Base-by-base conservation (phyloP, 805 yeast genomes). In the Cyberlindnera amylophila region DNA sequence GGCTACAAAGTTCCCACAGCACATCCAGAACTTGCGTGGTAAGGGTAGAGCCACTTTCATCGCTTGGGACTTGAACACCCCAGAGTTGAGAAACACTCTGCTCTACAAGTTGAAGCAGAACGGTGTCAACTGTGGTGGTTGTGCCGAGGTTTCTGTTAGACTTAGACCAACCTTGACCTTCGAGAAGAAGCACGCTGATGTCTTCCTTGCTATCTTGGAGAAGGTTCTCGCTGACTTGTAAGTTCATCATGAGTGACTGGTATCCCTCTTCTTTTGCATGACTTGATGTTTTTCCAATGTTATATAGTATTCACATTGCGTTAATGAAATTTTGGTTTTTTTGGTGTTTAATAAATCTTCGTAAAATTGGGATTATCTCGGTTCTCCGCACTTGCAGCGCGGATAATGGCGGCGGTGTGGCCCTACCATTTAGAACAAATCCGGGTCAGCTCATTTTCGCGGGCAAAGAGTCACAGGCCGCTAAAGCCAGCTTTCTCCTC, bases 101-200 rank as follows among this genome's bases (percentile, higher is more conserved):
- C 65, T 83, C 56, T 53, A 51, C 47, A 78, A 74, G 49, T 71
- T 82, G 75, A 81, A 78, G 67, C 58, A 65, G 36, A 71, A 61
- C 38, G 95, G 95, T 64, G 73, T 84, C 49, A 86, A 86, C 64
- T 75, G 84, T 59, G 95, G 95, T 54, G 95, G 90, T 38, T 86
- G 95, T 67, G 90, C 91, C 41, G 85, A 77, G 42, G 74, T 70
- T 49, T 77, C 90, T 45, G 83, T 86, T 39, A 80, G 95, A 69
- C 72, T 86, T 63, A 79, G 95, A 69, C 95, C 95, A 47, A 74
- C 86, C 34, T 69, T 86, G 55, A 78, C 80, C 16, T 86, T 86
- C 62, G 89, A 83, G 70, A 76, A 81, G 67, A 81, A 81, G 66
- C 95, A 86, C 58, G 91, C 86, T 42, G 87, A 84, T 53, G 63